These are phyloP conservation scores for Ballota nigra DNA, from an alignment of 257 asterid species.

Conservation along the genomic window DNA sequence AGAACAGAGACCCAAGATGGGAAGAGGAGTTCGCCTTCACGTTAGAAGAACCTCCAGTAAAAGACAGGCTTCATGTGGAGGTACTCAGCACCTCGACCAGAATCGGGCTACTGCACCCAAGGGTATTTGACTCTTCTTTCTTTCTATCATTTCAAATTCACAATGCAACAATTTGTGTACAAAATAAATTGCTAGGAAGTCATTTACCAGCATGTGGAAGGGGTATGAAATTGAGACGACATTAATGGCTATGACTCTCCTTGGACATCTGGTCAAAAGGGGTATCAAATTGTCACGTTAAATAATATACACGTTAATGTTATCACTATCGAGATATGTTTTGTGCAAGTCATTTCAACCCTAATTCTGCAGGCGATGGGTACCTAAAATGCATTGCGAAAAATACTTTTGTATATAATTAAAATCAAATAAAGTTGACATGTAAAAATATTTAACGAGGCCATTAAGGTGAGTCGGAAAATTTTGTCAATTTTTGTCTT, in stretches of 20 bases:
- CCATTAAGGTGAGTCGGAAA: too few relatives aligned
- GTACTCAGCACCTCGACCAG: slow-evolving; percentile 80
- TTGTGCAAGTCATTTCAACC: too few relatives aligned
- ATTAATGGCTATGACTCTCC: background rate
- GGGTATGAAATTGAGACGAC: background rate
- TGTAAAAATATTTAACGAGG: too few relatives aligned
- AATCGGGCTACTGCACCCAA: slow-evolving; percentile 90
- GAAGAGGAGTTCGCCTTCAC: slow-evolving; percentile 77
- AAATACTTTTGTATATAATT: too few relatives aligned
- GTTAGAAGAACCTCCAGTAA: slow-evolving; percentile 82
- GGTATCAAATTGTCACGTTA: too few relatives aligned
- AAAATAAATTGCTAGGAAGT: slow-evolving; percentile 9
- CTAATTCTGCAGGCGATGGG: too few relatives aligned
- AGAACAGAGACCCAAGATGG: slow-evolving; percentile 98
- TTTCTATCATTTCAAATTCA: background rate
- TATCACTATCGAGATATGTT: too few relatives aligned
- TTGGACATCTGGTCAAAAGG: background rate
- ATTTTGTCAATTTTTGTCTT: too few relatives aligned
- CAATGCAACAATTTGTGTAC: background rate
- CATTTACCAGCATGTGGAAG: background rate
- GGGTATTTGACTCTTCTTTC: slow-evolving; percentile 45
- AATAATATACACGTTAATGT: too few relatives aligned
- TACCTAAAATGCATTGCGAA: too few relatives aligned
- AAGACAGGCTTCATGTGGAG: slow-evolving; percentile 76
- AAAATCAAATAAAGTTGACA: too few relatives aligned